phyloP scores from a whole-genome alignment of 2,329 filamentous ascomycete species.

The Chaetomiaceae sp. region DNA sequence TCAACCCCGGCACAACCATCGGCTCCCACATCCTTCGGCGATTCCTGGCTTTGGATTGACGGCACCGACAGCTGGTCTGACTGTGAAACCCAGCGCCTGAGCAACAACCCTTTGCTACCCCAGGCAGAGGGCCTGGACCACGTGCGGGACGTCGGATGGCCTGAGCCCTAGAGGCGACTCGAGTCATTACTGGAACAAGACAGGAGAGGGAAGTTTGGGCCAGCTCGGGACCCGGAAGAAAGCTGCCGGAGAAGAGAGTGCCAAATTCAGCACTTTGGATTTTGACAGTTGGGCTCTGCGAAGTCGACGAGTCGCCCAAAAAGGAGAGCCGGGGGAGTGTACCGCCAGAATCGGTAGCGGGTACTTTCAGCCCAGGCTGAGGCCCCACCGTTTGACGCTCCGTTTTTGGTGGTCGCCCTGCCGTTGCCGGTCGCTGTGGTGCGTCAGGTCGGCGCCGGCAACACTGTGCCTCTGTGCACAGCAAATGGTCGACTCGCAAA shows the following conservation, averaged over 20 bases:
- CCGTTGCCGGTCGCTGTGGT: not conserved
- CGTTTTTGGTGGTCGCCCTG: constrained; percentile 6
- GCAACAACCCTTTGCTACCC: no score
- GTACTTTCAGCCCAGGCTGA: constrained; percentile 14
- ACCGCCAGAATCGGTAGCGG: constrained; percentile 15
- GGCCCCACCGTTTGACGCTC: constrained; percentile 16
- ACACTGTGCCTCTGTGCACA: not conserved
- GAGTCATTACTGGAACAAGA: not conserved
- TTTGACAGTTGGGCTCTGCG: constrained; percentile 1
- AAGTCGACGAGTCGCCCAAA: not conserved
- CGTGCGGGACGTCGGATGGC: not conserved
- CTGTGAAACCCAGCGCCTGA: not conserved
- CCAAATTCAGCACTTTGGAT: no score
- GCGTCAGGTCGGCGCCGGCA: not conserved
- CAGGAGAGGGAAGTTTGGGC: no score
- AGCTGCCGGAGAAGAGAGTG: constrained; percentile 7
- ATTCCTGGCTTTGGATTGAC: not conserved
- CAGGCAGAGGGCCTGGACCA: not conserved
- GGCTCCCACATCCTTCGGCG: not conserved
- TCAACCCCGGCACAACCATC: not conserved
- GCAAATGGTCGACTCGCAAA: not conserved
- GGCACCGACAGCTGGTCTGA: not conserved
- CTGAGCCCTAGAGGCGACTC: not conserved
- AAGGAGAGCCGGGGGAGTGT: not conserved
- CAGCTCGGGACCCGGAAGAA: not conserved